Conservation (phyloP, 345 rosid species). For the Erodium maritimum region DNA sequence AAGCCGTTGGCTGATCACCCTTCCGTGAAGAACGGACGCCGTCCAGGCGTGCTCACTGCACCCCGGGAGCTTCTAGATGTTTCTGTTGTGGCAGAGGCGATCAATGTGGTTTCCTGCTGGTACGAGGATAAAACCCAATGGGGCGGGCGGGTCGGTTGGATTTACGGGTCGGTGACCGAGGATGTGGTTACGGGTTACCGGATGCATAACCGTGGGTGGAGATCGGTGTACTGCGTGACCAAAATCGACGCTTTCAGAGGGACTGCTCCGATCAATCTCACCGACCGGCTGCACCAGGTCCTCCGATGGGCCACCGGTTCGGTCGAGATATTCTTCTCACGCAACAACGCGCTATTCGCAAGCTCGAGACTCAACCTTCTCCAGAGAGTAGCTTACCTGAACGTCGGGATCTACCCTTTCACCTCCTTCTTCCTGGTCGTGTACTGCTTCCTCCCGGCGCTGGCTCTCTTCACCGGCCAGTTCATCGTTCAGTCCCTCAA, state of each 20-base stretch:
- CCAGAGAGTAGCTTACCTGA: constrained; percentile 73
- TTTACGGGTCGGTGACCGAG: constrained; percentile 76
- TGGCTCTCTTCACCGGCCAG: constrained; percentile 56
- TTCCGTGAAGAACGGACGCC: constrained; percentile 39
- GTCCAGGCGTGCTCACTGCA: constrained; percentile 50
- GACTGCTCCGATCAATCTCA: constrained; percentile 61
- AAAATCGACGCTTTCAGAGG: constrained; percentile 74
- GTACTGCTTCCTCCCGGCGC: constrained; percentile 78
- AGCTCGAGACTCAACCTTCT: constrained; percentile 46
- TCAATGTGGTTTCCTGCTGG: constrained; percentile 74
- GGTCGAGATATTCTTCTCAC: constrained; percentile 78
- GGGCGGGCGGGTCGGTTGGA: constrained; percentile 71
- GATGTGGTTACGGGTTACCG: constrained; percentile 74
- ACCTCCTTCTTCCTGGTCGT: constrained; percentile 68
- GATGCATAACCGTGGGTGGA: constrained; percentile 88
- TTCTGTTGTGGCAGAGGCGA: constrained; percentile 50
- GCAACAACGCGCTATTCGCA: constrained; percentile 60
- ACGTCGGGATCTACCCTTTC: constrained; percentile 77
- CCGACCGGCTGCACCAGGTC: constrained; percentile 78
- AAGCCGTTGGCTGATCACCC: constrained; percentile 47
- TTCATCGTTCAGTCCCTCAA: constrained; percentile 49
- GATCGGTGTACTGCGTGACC: constrained; percentile 59
- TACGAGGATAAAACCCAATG: constrained; percentile 81
- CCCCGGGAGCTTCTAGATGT: constrained; percentile 41
- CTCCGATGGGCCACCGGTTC: constrained; percentile 87